Conservation (phyloP, 441 rosid species). For the Populus hybrid region DNA sequence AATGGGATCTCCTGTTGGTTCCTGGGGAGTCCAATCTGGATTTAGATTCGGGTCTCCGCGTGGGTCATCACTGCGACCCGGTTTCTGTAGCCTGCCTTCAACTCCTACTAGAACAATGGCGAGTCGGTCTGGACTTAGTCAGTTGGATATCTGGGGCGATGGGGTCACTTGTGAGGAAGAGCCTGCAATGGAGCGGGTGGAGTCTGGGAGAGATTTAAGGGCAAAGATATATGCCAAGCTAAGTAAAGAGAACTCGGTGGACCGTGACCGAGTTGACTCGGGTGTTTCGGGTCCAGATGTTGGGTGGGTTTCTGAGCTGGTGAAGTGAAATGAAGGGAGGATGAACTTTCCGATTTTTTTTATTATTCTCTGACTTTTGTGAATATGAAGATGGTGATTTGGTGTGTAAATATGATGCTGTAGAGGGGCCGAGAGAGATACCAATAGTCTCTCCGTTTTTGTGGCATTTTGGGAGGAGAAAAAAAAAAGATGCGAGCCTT, state of each 20-base stretch:
- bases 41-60: slow-evolving; percentile 41
- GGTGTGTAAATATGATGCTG: slow-evolving; percentile 32
- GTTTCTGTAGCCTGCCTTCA: slow-evolving; percentile 44
- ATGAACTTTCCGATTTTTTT: background rate
- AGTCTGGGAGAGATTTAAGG: slow-evolving; percentile 69
- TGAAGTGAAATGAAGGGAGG: slow-evolving; percentile 25
- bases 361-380: slow-evolving; percentile 19
- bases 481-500: background rate
- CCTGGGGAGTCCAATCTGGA: slow-evolving; percentile 44
- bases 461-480: background rate
- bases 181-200: slow-evolving; percentile 78
- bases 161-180: slow-evolving; percentile 39
- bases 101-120: slow-evolving; percentile 38
- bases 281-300: slow-evolving; percentile 48
- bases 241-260: slow-evolving; percentile 56
- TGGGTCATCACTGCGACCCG: slow-evolving; percentile 48
- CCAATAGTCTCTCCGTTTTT: slow-evolving; percentile 14
- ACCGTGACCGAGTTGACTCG: slow-evolving; percentile 20
- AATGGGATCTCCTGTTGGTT: slow-evolving; percentile 41
- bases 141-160: slow-evolving; percentile 38
- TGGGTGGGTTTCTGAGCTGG: slow-evolving; percentile 78
- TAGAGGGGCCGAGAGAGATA: slow-evolving; percentile 18
- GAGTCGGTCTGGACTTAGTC: slow-evolving; percentile 21
- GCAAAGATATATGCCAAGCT: slow-evolving; percentile 56
- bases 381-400: background rate